Conservation (phyloP, 768 basidiomycete genomes). For the Chalciporus chontae region DNA sequence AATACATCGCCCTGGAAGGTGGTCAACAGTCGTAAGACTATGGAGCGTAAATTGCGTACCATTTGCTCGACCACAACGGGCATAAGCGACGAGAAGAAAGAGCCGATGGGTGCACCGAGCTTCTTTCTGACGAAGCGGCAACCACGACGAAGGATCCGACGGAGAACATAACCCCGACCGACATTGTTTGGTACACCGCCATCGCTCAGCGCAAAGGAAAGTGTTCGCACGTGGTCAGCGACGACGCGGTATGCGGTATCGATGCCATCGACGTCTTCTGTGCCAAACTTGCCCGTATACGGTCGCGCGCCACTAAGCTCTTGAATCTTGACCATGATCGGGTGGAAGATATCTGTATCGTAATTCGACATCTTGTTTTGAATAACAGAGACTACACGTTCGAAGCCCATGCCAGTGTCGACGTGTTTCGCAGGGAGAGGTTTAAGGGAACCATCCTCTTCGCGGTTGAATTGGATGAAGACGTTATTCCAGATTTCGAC, state of each 20-base stretch:
- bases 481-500: slow-evolving; percentile 99
- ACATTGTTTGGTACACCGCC: slow-evolving; percentile 96
- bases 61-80: slow-evolving; percentile 88
- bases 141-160: slow-evolving; percentile 89
- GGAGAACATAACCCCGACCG: slow-evolving; percentile 94
- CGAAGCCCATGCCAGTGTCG: slow-evolving; percentile 99
- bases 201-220: slow-evolving; percentile 94
- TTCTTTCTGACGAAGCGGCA: slow-evolving; percentile 96
- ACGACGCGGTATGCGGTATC: slow-evolving; percentile 98
- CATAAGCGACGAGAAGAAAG: slow-evolving; percentile 90
- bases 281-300: slow-evolving; percentile 89
- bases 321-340: slow-evolving; percentile 84
- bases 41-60: slow-evolving; percentile 42
- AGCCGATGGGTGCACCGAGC: slow-evolving; percentile 86
- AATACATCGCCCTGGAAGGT: slow-evolving; percentile 70
- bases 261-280: slow-evolving; percentile 92
- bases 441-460: slow-evolving; percentile 78
- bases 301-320: slow-evolving; percentile 84
- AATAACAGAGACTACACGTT: slow-evolving; percentile 90
- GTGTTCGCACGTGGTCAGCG: slow-evolving; percentile 92
- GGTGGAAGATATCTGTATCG: slow-evolving; percentile 93
- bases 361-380: slow-evolving; percentile 95
- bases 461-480: slow-evolving; percentile 98
- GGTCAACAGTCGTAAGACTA: slow-evolving; percentile 7
- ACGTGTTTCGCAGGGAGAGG: slow-evolving; percentile 89